phyloP scores from a whole-genome alignment of 2,329 filamentous ascomycete genomes.

The Aspergillus brunneoviolaceus region DNA sequence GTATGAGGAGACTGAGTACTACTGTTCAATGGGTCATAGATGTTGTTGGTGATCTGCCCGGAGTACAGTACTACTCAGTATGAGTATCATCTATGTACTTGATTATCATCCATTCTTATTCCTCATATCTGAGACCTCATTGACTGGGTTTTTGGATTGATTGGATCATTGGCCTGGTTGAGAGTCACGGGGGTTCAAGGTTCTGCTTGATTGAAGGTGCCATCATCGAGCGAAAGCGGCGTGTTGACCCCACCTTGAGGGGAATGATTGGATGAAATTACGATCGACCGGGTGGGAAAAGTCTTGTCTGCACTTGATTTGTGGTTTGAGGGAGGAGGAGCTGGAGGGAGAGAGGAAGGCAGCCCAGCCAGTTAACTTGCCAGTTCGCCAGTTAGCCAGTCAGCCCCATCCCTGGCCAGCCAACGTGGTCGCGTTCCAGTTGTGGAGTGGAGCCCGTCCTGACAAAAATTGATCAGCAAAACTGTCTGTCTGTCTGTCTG shows the following conservation, averaged over 20 bases:
- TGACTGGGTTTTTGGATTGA: background rate
- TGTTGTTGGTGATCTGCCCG: too few species aligned
- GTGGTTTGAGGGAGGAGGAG: background rate
- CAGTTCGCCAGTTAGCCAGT: too few species aligned
- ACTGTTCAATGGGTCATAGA: too few species aligned
- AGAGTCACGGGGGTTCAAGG: too few species aligned
- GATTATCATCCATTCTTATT: background rate
- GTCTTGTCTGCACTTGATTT: slow-evolving; percentile 9
- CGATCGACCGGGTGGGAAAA: slow-evolving; percentile 14
- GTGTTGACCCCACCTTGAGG: too few species aligned
- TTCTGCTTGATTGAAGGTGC: background rate
- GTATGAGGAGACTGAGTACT: too few species aligned
- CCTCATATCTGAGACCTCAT: background rate
- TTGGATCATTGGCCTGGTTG: too few species aligned
- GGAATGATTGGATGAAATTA: background rate
- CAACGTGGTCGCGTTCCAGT: slow-evolving; percentile 6
- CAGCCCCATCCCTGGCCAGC: slow-evolving; percentile 6
- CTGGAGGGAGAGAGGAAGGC: background rate
- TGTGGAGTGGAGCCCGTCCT: too few species aligned
- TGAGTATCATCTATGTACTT: background rate
- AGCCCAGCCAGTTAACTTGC: too few species aligned
- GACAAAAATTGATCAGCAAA: background rate
- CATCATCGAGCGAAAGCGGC: slow-evolving; percentile 6
- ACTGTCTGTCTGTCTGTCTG: background rate
- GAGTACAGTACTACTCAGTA: too few species aligned